These are phyloP conservation scores for Phytophthora pini DNA, from an alignment of 352 stramenopile species.

Conservation along the genomic window DNA sequence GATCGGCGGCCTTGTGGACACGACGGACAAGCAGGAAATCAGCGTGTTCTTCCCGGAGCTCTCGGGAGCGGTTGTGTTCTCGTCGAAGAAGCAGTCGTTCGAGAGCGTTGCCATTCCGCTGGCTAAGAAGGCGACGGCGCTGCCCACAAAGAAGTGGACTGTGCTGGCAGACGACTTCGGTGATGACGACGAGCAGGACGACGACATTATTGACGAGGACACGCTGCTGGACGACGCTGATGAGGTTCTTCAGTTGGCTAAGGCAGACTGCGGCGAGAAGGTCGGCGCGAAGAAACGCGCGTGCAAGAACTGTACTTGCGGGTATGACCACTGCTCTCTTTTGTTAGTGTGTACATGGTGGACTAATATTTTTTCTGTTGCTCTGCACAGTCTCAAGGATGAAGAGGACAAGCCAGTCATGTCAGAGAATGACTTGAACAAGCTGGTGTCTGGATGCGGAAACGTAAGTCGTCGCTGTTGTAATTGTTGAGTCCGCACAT, in stretches of 20 bases:
- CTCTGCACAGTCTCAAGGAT: conserved; percentile 62
- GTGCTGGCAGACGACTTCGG: conserved; percentile 70
- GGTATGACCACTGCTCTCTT: conserved; percentile 47
- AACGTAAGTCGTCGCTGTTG: conserved; percentile 54
- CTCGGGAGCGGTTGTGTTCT: conserved; percentile 47
- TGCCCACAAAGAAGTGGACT: conserved; percentile 72
- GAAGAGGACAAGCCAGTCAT: conserved; percentile 75
- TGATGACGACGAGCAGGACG: conserved; percentile 61
- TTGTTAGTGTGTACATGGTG: background rate
- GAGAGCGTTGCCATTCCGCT: conserved; percentile 62
- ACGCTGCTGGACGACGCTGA: conserved; percentile 85
- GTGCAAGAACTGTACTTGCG: conserved; percentile 98
- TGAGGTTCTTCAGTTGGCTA: conserved; percentile 75
- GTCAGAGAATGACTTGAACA: conserved; percentile 72
- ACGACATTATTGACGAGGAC: conserved; percentile 88
- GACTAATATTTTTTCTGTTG: conserved; percentile 3
- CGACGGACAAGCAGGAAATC: conserved; percentile 40
- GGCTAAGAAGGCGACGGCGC: conserved; percentile 44
- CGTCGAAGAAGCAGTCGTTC: conserved; percentile 71
- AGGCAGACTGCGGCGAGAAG: conserved; percentile 78
- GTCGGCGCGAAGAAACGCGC: conserved; percentile 91
- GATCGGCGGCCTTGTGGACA: conserved; percentile 79
- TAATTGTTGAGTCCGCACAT: background rate
- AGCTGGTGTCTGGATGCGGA: conserved; percentile 85
- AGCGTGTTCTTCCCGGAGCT: conserved; percentile 57